Evolutionary conservation across 352 stramenopile genomes (phyloP).

Genomic region (Phytopythium mirpurense): DNA sequence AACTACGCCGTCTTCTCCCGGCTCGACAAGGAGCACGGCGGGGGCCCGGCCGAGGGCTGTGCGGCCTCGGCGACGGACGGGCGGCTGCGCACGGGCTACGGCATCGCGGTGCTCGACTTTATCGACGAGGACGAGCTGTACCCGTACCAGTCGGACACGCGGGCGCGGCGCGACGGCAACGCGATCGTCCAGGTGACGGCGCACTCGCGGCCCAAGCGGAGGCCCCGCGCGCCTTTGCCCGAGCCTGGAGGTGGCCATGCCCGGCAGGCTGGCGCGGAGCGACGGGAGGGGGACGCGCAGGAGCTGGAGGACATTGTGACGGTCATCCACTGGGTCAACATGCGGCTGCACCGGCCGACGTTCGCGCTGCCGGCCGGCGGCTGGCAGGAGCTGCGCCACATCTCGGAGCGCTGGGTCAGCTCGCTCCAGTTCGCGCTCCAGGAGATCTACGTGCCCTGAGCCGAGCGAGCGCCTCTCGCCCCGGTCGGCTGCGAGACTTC

Average conservation of each 20-base stretch:
- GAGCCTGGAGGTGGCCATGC: too few species aligned
- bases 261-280: too few species aligned
- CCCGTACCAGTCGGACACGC: conserved; percentile 30
- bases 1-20: conserved; percentile 37
- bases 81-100: conserved; percentile 19
- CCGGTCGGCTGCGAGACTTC: not conserved
- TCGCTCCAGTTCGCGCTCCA: conserved; percentile 11
- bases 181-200: conserved; percentile 28
- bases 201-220: conserved; percentile 6
- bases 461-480: not conserved
- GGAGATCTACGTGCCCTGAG: conserved; percentile 12
- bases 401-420: conserved; percentile 14
- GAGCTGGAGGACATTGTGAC: conserved; percentile 12
- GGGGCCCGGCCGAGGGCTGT: not conserved
- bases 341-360: conserved; percentile 10
- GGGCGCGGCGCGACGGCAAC: conserved; percentile 34
- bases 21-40: conserved; percentile 18
- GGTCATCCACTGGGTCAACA: conserved; percentile 19
- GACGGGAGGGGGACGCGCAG: not conserved
- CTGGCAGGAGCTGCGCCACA: conserved; percentile 14
- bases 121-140: conserved; percentile 39
- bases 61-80: not conserved
- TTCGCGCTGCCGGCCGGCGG: conserved; percentile 8
- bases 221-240: too few species aligned
- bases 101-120: conserved; percentile 32